These are phyloP conservation scores for Aureobasidium sp. DNA, from an alignment of 2,329 filamentous ascomycete genomes.

Conservation along the genomic window DNA sequence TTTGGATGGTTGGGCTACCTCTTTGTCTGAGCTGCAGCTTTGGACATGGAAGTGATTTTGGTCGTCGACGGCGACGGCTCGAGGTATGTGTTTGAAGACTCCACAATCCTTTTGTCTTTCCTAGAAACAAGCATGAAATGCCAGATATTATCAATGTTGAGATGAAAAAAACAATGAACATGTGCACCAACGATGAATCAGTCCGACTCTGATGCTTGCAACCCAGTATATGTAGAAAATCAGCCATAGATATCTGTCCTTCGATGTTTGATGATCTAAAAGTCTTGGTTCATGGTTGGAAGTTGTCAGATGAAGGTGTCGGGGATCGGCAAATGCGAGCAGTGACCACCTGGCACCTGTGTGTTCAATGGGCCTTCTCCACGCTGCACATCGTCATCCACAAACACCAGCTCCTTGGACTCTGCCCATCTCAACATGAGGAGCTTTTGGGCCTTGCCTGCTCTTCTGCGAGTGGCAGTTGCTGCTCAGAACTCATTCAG, in stretches of 20 bases:
- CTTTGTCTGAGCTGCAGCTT: background rate
- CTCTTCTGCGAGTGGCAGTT: conserved; percentile 37
- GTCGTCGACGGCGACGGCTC: too few species aligned
- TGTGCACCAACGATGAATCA: background rate
- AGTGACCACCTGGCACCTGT: background rate
- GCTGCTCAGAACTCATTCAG: conserved; percentile 60
- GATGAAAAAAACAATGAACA: background rate
- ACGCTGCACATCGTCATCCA: background rate
- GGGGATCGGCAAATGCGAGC: background rate
- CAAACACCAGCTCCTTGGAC: background rate
- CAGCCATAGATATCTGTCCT: too few species aligned
- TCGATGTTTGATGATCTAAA: too few species aligned
- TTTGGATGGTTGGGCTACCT: background rate
- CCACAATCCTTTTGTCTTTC: background rate
- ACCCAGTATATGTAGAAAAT: background rate
- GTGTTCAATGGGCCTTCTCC: background rate
- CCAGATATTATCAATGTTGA: background rate
- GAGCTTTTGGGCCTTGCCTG: conserved; percentile 40
- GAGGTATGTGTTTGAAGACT: background rate
- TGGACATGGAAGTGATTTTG: background rate
- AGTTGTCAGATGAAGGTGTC: background rate
- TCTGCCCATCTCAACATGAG: conserved; percentile 28
- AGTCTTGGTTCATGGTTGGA: too few species aligned
- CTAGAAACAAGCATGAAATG: background rate
- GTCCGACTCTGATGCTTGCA: background rate